Base-by-base conservation (phyloP, 2,329 filamentous ascomycete genomes). In the Alternaria atra region DNA sequence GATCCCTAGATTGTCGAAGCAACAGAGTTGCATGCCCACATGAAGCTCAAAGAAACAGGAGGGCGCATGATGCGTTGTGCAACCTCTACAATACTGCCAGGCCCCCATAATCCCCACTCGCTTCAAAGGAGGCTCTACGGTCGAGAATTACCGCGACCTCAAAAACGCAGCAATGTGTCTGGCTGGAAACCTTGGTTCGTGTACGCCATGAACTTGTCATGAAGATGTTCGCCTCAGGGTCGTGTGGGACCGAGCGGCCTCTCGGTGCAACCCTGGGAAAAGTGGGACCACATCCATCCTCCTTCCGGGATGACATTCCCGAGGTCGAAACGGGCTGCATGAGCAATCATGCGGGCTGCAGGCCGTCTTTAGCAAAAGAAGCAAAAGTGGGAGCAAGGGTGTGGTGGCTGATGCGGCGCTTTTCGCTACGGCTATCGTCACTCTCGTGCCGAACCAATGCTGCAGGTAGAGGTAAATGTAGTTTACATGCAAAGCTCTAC, bases 321-420 rank as follows among this genome's bases (percentile, higher is more conserved):
- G 34, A 50, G 30, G 60, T 61, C 43, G 51, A 52, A 62, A 55
- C 52, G 52, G 55, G 46, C 42, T 60, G 60, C 60, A 60, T 55
- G 35, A 60, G 52, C 46, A 62, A 55, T 55, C 40, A 52, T 54
- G 47, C 44, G 40, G 35, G 48, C 48, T 61, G 48, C 42, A 59
- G 44, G 55, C 46, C 35, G 43, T 29, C 55, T 55, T 44, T 23
- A 48, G 25, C 40, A 47, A 59, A 39, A 52, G 48, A 52, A 55
- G 54, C 54, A 52, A 47, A 50, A n/a, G 40, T 35, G 44, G 35
- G 25, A 51, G 55, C 50, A 52, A 29, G 52, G 55, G 40, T 32
- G 23, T 23, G 42, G 50, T 54, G 55, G 55, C 55, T 54, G 50
- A 47, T 54, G 48, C 55, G 55, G 55, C 55, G 52, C 50, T 58